Base-by-base conservation (phyloP, 2,329 filamentous ascomycete species). In the Stagonosporopsis chrysanthemi region DNA sequence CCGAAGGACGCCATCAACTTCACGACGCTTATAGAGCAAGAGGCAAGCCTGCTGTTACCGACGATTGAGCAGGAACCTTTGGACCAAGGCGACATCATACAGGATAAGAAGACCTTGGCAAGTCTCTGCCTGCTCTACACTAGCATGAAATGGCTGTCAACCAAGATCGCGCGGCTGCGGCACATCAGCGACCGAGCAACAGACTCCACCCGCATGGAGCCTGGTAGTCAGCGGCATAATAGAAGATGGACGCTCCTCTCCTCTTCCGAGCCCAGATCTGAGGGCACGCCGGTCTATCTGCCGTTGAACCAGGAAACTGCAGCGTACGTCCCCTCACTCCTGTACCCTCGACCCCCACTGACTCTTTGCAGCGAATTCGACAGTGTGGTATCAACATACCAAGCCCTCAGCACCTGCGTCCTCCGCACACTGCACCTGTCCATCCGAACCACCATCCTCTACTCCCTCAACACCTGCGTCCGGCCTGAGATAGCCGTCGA, bases 111-210 rank as follows among this genome's bases (percentile, higher is more conserved):
- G 73, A 90, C 88, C 4, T 89, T 98, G 26, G 87, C 89, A 40
- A 90, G 90, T 4, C 80, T 99, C 4, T 97, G 93, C 66, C 84
- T 97, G 36, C 81, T 99, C 33, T 96, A 97, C 76, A 97, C 93
- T 46, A 97, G 93, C 80, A 96, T 98, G 92, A 95, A 96, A 81
- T 99, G 95, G 95, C 86, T 99, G 33, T 88, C 90, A 19, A 89
- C 89, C 66, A 95, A 94, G 78, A 87, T 96, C 39, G 81, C 84
- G n/a, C 83, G 90, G 55, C 82, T 99, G 50, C 86, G 95, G 39
- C 88, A 94, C 70, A 92, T 97, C 68, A 94, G 91, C 19, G 82
- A 84, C 49, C 87, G 89, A 59, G 87, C 90, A 42, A 85, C 86
- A 35, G 87, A 92, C 75, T 87, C 86, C 29, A 84, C 87, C 62